phyloP scores from a whole-genome alignment of 345 rosid species.

The Alliaria petiolata region DNA sequence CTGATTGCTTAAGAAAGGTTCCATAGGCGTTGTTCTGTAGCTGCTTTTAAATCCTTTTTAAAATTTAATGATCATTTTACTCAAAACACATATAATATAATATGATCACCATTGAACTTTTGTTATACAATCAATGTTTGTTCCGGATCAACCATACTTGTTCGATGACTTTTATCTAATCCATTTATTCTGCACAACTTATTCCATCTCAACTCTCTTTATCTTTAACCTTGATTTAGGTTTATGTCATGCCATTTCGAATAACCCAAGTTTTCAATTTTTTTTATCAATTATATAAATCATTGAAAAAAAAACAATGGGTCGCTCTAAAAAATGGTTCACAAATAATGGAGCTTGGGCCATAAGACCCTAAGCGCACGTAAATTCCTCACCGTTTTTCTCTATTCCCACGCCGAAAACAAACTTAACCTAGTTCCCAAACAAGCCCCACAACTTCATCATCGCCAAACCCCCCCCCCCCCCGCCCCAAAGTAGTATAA shows the following conservation, averaged over 20 bases:
- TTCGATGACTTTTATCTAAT: not conserved
- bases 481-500: no score
- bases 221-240: no score
- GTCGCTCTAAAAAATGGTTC: not conserved
- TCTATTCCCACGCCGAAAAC: not conserved
- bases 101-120: no score
- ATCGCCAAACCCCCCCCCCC: not conserved
- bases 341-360: not conserved
- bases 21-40: no score
- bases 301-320: not conserved
- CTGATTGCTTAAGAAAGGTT: no score
- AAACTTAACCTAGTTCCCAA: conserved; percentile 17
- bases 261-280: no score
- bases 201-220: no score
- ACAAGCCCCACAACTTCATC: conserved; percentile 12
- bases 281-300: no score
- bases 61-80: no score
- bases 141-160: not conserved
- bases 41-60: no score
- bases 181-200: not conserved
- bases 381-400: not conserved
- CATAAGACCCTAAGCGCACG: not conserved
- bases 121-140: not conserved
- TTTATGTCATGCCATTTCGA: no score
- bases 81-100: no score